Percentiles rank a stretch among this genome's conserved stretches.
These are phyloP conservation scores for Crithidia thermophila DNA, from an alignment of 208 protist genomes.

Conservation along the genomic window DNA sequence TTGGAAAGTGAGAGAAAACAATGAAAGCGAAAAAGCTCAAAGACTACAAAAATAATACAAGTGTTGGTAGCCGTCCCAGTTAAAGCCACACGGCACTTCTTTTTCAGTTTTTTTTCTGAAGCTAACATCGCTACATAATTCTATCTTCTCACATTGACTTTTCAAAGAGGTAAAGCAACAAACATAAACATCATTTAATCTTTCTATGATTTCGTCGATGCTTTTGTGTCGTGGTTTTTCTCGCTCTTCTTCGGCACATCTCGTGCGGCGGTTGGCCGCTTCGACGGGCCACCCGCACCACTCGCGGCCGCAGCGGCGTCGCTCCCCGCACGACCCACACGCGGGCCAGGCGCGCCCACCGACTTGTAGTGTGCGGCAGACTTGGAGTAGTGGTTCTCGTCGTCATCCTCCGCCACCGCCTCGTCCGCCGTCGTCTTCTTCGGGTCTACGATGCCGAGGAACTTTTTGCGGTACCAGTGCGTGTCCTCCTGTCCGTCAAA, in stretches of 20 bases:
- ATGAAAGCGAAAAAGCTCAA: too few species aligned
- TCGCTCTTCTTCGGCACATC: not conserved
- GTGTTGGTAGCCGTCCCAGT: too few species aligned
- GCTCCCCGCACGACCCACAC: conserved; percentile 1
- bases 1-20: too few species aligned
- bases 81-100: too few species aligned
- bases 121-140: too few species aligned
- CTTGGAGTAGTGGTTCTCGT: conserved; percentile 62
- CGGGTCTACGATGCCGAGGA: conserved; percentile 56
- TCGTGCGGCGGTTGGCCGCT: not conserved
- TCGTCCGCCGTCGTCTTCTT: conserved; percentile 20
- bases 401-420: conserved; percentile 44
- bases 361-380: conserved; percentile 43
- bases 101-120: too few species aligned
- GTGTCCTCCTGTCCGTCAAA: conserved; percentile 75
- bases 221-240: not conserved
- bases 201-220: too few species aligned
- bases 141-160: too few species aligned
- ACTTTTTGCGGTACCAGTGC: conserved; percentile 62
- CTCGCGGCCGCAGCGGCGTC: not conserved
- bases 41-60: too few species aligned
- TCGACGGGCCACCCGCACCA: not conserved
- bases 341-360: conserved; percentile 38
- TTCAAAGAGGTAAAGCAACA: too few species aligned
- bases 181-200: too few species aligned